phyloP scores from a whole-genome alignment of 1,284 basidiomycete species.

The Crepidotus sp. region DNA sequence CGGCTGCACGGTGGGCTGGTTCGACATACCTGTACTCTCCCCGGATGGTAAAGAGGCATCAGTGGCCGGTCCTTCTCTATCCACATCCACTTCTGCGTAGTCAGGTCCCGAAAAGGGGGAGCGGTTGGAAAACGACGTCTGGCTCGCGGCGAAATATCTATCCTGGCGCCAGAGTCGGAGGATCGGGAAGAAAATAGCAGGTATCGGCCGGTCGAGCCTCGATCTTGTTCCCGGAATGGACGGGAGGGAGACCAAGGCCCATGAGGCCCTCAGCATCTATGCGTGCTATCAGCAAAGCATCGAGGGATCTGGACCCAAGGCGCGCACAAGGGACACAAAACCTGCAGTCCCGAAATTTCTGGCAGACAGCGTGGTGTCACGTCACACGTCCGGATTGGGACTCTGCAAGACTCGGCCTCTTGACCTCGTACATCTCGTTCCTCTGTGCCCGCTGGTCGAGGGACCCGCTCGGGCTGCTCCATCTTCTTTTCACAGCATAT shows the following conservation, averaged over 20 bases:
- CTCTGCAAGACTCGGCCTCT: no score
- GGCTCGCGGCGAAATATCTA: constrained; percentile 1
- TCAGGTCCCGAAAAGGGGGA: not conserved
- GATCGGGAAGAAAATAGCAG: constrained; percentile 1
- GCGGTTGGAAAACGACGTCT: not conserved
- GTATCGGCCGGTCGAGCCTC: constrained; percentile 12
- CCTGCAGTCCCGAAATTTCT: not conserved
- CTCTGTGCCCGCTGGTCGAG: constrained; percentile 32
- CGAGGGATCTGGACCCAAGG: not conserved
- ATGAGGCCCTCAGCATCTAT: constrained; percentile 27
- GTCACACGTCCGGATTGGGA: constrained; percentile 1
- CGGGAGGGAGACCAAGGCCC: constrained; percentile 24
- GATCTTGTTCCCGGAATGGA: constrained; percentile 18
- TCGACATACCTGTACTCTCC: constrained; percentile 6
- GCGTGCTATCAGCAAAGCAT: not conserved
- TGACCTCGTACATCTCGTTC: constrained; percentile 9
- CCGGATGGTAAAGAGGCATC: no score
- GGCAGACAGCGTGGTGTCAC: not conserved
- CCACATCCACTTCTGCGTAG: constrained; percentile 4
- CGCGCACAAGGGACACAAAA: constrained; percentile 14
- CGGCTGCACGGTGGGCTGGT: not conserved
- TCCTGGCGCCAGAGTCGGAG: constrained; percentile 11
- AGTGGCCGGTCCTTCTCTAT: not conserved
- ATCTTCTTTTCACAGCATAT: constrained; percentile 23
- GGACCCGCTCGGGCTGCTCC: constrained; percentile 26